Evolutionary conservation across 352 stramenopile genomes (phyloP).

Genomic region (Phytophthora brassicae): DNA sequence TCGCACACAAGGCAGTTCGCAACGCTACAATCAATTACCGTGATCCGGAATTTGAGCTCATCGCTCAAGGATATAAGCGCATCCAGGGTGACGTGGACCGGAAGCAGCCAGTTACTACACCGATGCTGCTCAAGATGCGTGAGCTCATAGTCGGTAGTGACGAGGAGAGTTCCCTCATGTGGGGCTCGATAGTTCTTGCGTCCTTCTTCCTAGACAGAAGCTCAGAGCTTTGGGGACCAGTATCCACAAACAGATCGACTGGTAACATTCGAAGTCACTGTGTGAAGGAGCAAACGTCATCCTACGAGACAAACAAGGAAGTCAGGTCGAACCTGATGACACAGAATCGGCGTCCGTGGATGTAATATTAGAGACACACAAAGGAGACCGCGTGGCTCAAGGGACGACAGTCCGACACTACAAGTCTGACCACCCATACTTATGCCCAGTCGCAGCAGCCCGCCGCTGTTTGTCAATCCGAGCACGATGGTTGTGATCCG

Average conservation of each 20-base stretch:
- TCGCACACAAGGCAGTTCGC: no score
- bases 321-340: neutral
- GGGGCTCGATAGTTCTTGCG: neutral
- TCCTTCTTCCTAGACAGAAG: conserved; percentile 17
- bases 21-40: no score
- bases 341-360: neutral
- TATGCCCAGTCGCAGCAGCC: conserved; percentile 25
- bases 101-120: conserved; percentile 37
- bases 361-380: conserved; percentile 6
- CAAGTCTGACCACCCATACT: conserved; percentile 1
- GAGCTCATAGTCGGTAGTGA: neutral
- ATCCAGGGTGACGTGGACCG: conserved; percentile 25
- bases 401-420: conserved; percentile 12
- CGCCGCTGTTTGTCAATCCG: conserved; percentile 14
- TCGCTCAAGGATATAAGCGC: no score
- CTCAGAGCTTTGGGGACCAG: conserved; percentile 27
- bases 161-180: no score
- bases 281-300: conserved; percentile 9
- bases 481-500: neutral
- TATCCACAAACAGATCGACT: neutral
- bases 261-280: neutral
- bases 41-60: no score
- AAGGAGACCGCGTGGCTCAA: conserved; percentile 5
- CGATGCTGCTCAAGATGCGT: conserved; percentile 28
- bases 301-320: neutral